These are phyloP conservation scores for Globisporangium cederbergense DNA, from an alignment of 352 stramenopile genomes.

Conservation along the genomic window DNA sequence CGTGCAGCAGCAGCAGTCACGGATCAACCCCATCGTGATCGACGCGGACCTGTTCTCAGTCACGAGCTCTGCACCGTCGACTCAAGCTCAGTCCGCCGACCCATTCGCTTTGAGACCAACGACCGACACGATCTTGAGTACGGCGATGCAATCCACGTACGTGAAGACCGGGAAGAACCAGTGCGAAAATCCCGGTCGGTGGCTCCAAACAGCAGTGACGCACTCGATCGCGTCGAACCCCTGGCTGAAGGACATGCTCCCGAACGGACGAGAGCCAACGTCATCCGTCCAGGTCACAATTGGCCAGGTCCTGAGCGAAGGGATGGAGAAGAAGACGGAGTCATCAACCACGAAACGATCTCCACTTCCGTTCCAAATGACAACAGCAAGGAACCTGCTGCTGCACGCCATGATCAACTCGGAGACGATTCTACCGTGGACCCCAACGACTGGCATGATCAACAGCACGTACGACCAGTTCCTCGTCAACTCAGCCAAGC, in stretches of 20 bases:
- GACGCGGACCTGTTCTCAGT: slow-evolving; percentile 26
- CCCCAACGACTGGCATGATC: background rate
- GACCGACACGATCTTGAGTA: slow-evolving; percentile 33
- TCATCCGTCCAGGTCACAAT: slow-evolving; percentile 19
- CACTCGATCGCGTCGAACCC: slow-evolving; percentile 31
- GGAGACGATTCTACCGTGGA: slow-evolving; percentile 19
- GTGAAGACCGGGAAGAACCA: slow-evolving; percentile 18
- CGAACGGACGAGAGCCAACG: slow-evolving; percentile 14
- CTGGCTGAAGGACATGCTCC: slow-evolving; percentile 36
- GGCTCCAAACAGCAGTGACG: slow-evolving; percentile 27
- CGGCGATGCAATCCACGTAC: slow-evolving; percentile 25
- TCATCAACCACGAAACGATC: background rate
- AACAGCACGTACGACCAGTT: slow-evolving; percentile 22
- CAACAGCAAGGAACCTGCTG: slow-evolving; percentile 28
- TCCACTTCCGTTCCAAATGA: slow-evolving; percentile 17
- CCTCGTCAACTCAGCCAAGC: background rate
- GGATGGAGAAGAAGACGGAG: background rate
- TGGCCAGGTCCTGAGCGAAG: background rate
- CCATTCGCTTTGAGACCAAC: slow-evolving; percentile 22
- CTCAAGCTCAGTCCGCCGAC: background rate
- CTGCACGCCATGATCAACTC: slow-evolving; percentile 28
- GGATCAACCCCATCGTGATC: slow-evolving; percentile 26
- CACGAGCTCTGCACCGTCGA: background rate
- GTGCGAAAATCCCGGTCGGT: slow-evolving; percentile 27
- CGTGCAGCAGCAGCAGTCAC: slow-evolving; percentile 29